phyloP scores from a whole-genome alignment of 345 rosid species.

The Cardamine chenopodiifolia region DNA sequence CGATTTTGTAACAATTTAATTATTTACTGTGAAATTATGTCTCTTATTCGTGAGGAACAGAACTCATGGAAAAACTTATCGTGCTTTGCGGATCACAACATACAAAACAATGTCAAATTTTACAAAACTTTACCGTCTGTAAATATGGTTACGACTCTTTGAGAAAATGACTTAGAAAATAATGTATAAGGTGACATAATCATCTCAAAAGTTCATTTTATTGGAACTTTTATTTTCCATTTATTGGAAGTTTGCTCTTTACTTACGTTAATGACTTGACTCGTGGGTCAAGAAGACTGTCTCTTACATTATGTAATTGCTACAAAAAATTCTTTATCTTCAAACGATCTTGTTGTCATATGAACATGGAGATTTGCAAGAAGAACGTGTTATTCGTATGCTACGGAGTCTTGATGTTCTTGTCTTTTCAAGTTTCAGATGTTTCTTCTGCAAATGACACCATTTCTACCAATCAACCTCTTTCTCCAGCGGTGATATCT shows the following conservation, averaged over 20 bases:
- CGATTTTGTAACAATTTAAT: no score
- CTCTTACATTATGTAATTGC: no score
- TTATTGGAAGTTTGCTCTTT: neutral
- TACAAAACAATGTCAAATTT: neutral
- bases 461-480: neutral
- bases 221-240: neutral
- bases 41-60: no score
- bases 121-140: neutral
- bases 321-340: neutral
- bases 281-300: neutral
- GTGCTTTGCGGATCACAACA: no score
- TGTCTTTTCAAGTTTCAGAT: neutral
- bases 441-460: slow-evolving; percentile 4
- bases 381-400: neutral
- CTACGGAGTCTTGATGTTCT: neutral
- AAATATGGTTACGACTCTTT: neutral
- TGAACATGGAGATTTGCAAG: neutral
- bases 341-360: neutral
- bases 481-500: neutral
- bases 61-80: no score
- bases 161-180: neutral
- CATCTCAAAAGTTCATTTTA: neutral
- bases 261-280: neutral
- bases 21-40: no score
- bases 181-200: no score